These are phyloP conservation scores for Saccharomyces hybrid DNA, from an alignment of 1,139 yeast genomes.

Conservation along the genomic window DNA sequence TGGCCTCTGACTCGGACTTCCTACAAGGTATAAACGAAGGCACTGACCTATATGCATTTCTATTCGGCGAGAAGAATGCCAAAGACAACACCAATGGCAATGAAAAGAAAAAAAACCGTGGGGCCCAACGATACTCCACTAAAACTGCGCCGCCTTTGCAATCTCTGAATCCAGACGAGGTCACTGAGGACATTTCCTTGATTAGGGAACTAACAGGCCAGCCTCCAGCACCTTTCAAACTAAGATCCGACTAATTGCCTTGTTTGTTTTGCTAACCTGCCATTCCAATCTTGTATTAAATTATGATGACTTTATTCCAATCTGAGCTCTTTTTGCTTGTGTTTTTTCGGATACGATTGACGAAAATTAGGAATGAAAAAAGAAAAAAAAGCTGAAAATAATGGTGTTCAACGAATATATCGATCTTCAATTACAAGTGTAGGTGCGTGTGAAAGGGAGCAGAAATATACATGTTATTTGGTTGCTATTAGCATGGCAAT, in stretches of 20 bases:
- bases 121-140: constrained; percentile 28
- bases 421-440: background rate
- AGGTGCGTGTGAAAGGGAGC: too few species aligned
- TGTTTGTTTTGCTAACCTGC: background rate
- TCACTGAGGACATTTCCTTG: constrained; percentile 30
- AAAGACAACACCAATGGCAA: constrained; percentile 6
- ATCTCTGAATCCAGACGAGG: constrained; percentile 29
- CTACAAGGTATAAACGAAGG: constrained; percentile 29
- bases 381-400: background rate
- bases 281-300: background rate
- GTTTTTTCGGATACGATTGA: background rate
- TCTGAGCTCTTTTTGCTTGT: background rate
- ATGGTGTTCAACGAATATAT: too few species aligned
- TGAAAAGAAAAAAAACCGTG: constrained; percentile 25
- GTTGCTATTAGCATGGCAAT: background rate
- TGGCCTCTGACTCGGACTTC: constrained; percentile 27
- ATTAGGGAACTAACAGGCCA: constrained; percentile 28
- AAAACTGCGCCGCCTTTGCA: constrained; percentile 32
- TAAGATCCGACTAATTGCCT: background rate
- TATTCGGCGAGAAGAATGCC: constrained; percentile 28
- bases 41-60: constrained; percentile 25
- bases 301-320: background rate
- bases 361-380: background rate
- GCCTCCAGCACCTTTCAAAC: constrained; percentile 31
- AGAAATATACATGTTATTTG: background rate